Conservation (phyloP, 768 basidiomycete genomes). For the Psilocybe cyanescens region DNA sequence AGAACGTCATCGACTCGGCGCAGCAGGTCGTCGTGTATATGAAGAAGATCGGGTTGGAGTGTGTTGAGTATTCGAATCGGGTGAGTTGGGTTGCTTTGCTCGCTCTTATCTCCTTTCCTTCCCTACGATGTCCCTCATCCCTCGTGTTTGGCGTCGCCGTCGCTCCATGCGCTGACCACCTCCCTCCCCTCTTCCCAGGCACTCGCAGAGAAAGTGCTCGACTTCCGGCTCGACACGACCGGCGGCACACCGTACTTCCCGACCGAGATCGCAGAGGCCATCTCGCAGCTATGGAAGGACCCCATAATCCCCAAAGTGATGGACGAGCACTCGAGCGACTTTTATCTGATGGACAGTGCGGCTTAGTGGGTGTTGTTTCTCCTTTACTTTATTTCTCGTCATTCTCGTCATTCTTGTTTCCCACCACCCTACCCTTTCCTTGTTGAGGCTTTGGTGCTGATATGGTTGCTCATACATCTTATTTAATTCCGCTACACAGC, state of each 20-base stretch:
- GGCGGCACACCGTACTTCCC: conserved; percentile 40
- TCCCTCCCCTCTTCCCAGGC: conserved; percentile 14
- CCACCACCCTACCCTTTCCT: not conserved
- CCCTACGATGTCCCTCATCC: not conserved
- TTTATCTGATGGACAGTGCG: conserved; percentile 96
- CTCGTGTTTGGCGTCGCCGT: too few relatives aligned
- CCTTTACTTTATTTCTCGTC: too few relatives aligned
- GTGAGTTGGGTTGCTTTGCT: conserved; percentile 29
- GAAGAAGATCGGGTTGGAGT: conserved; percentile 85
- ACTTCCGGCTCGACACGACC: conserved; percentile 55
- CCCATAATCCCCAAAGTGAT: conserved; percentile 60
- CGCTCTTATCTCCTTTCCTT: conserved; percentile 3
- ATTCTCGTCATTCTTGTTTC: too few relatives aligned
- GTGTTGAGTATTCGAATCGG: conserved; percentile 66
- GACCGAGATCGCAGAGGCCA: conserved; percentile 69
- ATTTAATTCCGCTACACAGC: conserved; percentile 37
- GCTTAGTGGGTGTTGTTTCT: conserved; percentile 62
- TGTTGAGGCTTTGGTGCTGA: too few relatives aligned
- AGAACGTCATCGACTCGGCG: conserved; percentile 87
- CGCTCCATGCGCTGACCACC: too few relatives aligned
- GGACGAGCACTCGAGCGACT: conserved; percentile 68
- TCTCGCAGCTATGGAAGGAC: conserved; percentile 72
- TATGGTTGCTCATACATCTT: too few relatives aligned
- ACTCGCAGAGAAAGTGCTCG: conserved; percentile 64
- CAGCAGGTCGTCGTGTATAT: conserved; percentile 86